These are phyloP conservation scores for Leersia perrieri DNA, from an alignment of 176 grass and related monocot genomes.

Conservation along the genomic window DNA sequence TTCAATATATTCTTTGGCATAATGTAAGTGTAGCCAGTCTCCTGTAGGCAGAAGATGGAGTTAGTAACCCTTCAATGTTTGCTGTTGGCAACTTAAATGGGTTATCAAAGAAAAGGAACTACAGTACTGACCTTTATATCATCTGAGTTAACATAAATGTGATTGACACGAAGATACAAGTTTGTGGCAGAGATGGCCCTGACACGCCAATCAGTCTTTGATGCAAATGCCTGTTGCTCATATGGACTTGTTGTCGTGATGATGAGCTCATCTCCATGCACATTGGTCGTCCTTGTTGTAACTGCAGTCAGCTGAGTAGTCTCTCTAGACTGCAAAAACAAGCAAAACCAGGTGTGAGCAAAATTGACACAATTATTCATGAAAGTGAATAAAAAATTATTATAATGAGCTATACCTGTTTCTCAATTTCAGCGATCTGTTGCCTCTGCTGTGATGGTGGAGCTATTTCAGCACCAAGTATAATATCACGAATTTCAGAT, in stretches of 20 bases:
- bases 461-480: conserved; percentile 98
- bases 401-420: conserved; percentile 55
- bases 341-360: conserved; percentile 20
- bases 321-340: conserved; percentile 80
- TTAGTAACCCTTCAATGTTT: conserved; percentile 6
- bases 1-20: conserved; percentile 99
- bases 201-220: conserved; percentile 96
- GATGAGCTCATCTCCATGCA: conserved; percentile 98
- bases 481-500: conserved; percentile 99
- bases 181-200: conserved; percentile 98
- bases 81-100: background rate
- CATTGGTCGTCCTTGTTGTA: conserved; percentile 94
- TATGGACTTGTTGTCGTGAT: conserved; percentile 96
- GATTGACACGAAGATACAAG: conserved; percentile 96
- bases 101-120: conserved; percentile 8
- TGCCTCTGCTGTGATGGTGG: conserved; percentile 97
- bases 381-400: background rate
- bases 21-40: conserved; percentile 99
- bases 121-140: conserved; percentile 78
- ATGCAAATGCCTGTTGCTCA: conserved; percentile 90
- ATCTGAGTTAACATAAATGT: conserved; percentile 99
- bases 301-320: conserved; percentile 93
- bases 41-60: conserved; percentile 49
- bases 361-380: background rate
- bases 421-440: conserved; percentile 98